Conservation (phyloP, 495 filamentous ascomycete genomes). For the Chaetomium fimeti region DNA sequence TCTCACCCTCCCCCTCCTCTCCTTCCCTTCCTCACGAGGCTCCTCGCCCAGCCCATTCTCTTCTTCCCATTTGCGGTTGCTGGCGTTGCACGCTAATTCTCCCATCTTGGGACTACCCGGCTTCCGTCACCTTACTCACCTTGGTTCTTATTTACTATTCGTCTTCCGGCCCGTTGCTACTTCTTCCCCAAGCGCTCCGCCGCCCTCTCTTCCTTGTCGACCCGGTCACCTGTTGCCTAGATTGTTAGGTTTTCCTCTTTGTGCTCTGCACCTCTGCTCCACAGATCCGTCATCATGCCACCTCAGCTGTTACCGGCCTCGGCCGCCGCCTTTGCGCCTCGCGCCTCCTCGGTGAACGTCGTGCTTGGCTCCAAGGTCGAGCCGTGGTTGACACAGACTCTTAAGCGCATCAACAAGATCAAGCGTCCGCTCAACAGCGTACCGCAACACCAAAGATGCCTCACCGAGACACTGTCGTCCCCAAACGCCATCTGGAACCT, state of each 20-base stretch:
- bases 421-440: slow-evolving; percentile 98
- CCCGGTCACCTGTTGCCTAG: not conserved
- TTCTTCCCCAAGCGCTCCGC: slow-evolving; percentile 50
- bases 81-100: slow-evolving; percentile 60
- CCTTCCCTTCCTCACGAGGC: slow-evolving; percentile 47
- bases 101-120: slow-evolving; percentile 56
- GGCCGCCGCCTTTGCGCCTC: slow-evolving; percentile 92
- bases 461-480: slow-evolving; percentile 93
- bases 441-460: slow-evolving; percentile 91
- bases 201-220: slow-evolving; percentile 47
- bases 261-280: slow-evolving; percentile 27
- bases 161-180: slow-evolving; percentile 51
- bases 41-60: slow-evolving; percentile 47
- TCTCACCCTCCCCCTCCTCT: slow-evolving; percentile 45
- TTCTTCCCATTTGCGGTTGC: slow-evolving; percentile 51
- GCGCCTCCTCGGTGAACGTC: slow-evolving; percentile 86
- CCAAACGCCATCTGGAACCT: slow-evolving; percentile 93
- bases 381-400: slow-evolving; percentile 93
- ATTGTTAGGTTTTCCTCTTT: slow-evolving; percentile 4
- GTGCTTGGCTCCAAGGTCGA: slow-evolving; percentile 93
- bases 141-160: slow-evolving; percentile 54
- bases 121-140: slow-evolving; percentile 50
- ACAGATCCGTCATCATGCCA: slow-evolving; percentile 65
- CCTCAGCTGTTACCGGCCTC: slow-evolving; percentile 89
- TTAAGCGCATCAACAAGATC: slow-evolving; percentile 96